Conservation (phyloP, 768 basidiomycete species). For the Amanita molliuscula region DNA sequence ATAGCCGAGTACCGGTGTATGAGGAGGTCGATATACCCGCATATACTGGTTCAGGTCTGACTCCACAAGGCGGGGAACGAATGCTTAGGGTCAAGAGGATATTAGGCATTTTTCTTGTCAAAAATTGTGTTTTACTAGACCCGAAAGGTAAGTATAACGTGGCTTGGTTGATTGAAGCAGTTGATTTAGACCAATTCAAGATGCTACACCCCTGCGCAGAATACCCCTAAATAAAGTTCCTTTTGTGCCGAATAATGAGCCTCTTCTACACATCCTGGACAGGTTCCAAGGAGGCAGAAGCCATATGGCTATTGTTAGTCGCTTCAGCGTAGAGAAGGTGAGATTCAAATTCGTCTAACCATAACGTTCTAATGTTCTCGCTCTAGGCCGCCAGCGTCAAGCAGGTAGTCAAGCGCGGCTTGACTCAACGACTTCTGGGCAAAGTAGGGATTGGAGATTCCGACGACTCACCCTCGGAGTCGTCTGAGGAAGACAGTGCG, state of each 20-base stretch:
- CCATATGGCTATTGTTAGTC: slow-evolving; percentile 86
- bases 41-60: slow-evolving; percentile 16
- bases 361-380: background rate
- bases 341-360: background rate
- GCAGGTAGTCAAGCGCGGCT: slow-evolving; percentile 69
- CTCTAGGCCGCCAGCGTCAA: slow-evolving; percentile 66
- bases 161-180: background rate
- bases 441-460: slow-evolving; percentile 63
- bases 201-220: slow-evolving; percentile 73
- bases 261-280: slow-evolving; percentile 76
- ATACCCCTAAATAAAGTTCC: slow-evolving; percentile 83
- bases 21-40: slow-evolving; percentile 62
- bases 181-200: slow-evolving; percentile 21
- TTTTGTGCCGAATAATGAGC: slow-evolving; percentile 79
- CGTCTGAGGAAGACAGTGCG: slow-evolving; percentile 24
- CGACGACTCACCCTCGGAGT: slow-evolving; percentile 31
- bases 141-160: slow-evolving; percentile 47
- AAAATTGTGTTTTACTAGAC: slow-evolving; percentile 82
- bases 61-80: slow-evolving; percentile 5
- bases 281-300: slow-evolving; percentile 85
- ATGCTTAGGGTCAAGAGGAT: slow-evolving; percentile 67
- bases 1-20: slow-evolving; percentile 77
- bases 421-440: slow-evolving; percentile 69
- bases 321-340: slow-evolving; percentile 58
- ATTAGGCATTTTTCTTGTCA: slow-evolving; percentile 78